phyloP scores from a whole-genome alignment of 2,329 filamentous ascomycete genomes.

The Mycosphaerella arachidis region DNA sequence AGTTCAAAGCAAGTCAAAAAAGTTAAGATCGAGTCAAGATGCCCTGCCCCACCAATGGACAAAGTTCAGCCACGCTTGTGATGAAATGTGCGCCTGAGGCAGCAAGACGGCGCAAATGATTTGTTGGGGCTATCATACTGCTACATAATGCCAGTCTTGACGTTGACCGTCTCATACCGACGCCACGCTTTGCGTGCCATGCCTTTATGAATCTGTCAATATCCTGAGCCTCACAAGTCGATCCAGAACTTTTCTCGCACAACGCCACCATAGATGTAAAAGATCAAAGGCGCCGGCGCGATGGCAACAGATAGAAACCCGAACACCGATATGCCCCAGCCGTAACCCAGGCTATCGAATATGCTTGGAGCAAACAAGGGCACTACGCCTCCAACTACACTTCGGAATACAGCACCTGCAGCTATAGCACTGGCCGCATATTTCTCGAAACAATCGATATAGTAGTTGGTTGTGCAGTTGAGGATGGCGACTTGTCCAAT shows the following conservation, averaged over 20 bases:
- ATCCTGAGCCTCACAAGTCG: slow-evolving; percentile 23
- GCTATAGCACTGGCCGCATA: slow-evolving; percentile 50
- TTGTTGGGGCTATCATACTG: neutral
- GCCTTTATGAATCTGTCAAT: neutral
- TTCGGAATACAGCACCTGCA: slow-evolving; percentile 46
- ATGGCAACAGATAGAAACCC: slow-evolving; percentile 44
- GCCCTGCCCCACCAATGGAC: neutral
- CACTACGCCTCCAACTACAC: slow-evolving; percentile 44
- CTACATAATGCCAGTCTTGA: neutral
- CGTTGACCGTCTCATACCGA: no score
- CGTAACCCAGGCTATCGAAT: slow-evolving; percentile 44
- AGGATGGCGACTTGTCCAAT: slow-evolving; percentile 49
- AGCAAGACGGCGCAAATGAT: neutral
- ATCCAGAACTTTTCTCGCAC: slow-evolving; percentile 45
- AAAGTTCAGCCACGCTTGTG: neutral
- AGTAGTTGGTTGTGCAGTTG: slow-evolving; percentile 53
- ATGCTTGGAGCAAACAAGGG: slow-evolving; percentile 44
- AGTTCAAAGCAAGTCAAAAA: neutral
- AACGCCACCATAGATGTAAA: slow-evolving; percentile 45
- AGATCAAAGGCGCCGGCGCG: slow-evolving; percentile 47
- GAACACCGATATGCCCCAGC: slow-evolving; percentile 49
- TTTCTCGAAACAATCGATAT: slow-evolving; percentile 50
- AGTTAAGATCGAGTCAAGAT: neutral
- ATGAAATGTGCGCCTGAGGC: neutral
- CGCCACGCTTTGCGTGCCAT: no score